Base-by-base conservation (phyloP, 2,329 filamentous ascomycete genomes). In the Fusarium sarcochroum region DNA sequence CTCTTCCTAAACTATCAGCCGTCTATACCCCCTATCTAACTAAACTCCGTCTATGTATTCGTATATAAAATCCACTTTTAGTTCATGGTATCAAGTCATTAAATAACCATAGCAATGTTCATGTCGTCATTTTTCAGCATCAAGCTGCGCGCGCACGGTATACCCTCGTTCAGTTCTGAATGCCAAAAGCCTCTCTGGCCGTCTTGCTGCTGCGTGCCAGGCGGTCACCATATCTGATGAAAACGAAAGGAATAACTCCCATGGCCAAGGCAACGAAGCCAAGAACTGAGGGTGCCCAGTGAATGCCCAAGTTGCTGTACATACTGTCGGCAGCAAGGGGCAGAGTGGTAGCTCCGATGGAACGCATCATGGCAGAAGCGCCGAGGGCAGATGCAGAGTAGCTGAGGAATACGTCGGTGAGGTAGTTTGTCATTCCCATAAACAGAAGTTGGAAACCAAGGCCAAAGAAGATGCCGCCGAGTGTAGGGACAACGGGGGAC, bases 401-500 rank as follows among this genome's bases (percentile, higher is more conserved):
- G 27, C 77, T 71, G 6, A 71, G 73, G 35, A 73, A 79, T 9
- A 77, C 75, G 35, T 79, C 77, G 3, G 76, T 79, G 35, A 79
- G 53, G 58, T 78, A 79, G 56, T 79, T 79, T 37, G 73, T 62
- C 75, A 79, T 78, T 38, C 75, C 76, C 71, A 79, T 78, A 65
- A 79, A 79, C 9, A 79, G 59, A 8, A 79, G 64, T 56, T 77
- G 76, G 50, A 74, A 73, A 14, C 77, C 77, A 10, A 71, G 56
- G 8, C 81, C 80, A 44, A 84, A 86, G 38, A 84, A 79, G 21
- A 87, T 79, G 27, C 77, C 77, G 4, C 76, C 78, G 15, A 83
- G 75, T 56, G 76, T 81, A 40, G 80, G 80, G 4, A 85, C 70
- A 2, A 76, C 71, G 2, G 76, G 76, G 6, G 74, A 70, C 1